phyloP scores from a whole-genome alignment of 2,329 filamentous ascomycete species.

The Diplodia seriata region DNA sequence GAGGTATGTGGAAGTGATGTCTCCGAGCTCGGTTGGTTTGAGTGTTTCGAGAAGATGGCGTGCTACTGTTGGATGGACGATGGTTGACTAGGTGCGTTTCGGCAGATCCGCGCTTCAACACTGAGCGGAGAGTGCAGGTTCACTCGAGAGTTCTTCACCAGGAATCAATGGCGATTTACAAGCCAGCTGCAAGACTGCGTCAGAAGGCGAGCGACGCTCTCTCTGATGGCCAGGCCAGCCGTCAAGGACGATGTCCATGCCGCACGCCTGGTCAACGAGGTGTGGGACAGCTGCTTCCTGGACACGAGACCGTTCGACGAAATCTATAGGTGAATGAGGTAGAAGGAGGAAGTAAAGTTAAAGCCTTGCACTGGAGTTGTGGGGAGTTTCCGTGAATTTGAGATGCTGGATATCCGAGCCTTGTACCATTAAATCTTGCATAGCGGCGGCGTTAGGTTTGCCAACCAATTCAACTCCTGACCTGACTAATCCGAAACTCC shows the following conservation, averaged over 20 bases:
- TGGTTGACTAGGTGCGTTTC: slow-evolving; percentile 11
- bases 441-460: slow-evolving; percentile 31
- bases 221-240: slow-evolving; percentile 76
- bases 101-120: slow-evolving; percentile 86
- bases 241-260: slow-evolving; percentile 89
- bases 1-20: slow-evolving; percentile 67
- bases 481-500: slow-evolving; percentile 17
- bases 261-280: slow-evolving; percentile 86
- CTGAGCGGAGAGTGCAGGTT: slow-evolving; percentile 94
- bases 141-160: slow-evolving; percentile 81
- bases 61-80: not conserved
- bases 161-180: slow-evolving; percentile 86
- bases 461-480: slow-evolving; percentile 32
- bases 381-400: not conserved
- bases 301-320: slow-evolving; percentile 97
- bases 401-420: slow-evolving; percentile 23
- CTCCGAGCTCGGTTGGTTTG: not conserved
- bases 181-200: slow-evolving; percentile 96
- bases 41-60: not conserved
- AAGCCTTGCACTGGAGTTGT: not conserved
- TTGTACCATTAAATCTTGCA: slow-evolving; percentile 33
- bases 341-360: not conserved
- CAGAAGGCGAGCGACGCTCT: slow-evolving; percentile 77
- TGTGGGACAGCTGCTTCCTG: slow-evolving; percentile 97
- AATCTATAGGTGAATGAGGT: slow-evolving; percentile 73